These are phyloP conservation scores for Tetrahymena malaccensis DNA, from an alignment of 73 alveolate species.

Conservation along the genomic window DNA sequence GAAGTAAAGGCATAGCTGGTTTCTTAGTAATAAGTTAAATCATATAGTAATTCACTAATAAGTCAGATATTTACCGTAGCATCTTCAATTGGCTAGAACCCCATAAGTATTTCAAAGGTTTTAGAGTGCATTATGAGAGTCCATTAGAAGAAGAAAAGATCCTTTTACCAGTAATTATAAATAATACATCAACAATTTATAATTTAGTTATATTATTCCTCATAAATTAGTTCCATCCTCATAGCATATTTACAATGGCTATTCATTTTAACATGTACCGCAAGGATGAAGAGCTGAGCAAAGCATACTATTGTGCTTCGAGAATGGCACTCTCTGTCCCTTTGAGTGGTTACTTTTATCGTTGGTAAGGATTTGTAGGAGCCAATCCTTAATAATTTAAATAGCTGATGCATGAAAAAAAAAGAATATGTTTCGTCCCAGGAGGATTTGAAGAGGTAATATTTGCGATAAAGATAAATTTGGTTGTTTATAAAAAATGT, in stretches of 20 bases:
- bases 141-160: background rate
- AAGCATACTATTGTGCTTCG: background rate
- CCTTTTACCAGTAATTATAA: background rate
- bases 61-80: background rate
- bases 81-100: background rate
- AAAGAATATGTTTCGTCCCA: background rate
- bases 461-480: background rate
- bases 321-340: background rate
- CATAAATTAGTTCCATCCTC: background rate
- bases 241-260: background rate
- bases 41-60: background rate
- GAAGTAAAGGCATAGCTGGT: background rate
- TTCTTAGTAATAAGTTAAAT: background rate
- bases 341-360: background rate
- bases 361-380: background rate
- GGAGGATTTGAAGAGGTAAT: background rate
- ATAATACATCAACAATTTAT: background rate
- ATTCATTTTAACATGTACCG: background rate
- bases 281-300: background rate
- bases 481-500: background rate
- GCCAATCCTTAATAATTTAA: background rate
- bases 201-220: background rate
- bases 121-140: background rate
- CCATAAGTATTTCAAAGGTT: background rate
- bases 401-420: background rate